Evolutionary conservation across 345 rosid genomes (phyloP).

Genomic region (Rhodomyrtus tomentosa): DNA sequence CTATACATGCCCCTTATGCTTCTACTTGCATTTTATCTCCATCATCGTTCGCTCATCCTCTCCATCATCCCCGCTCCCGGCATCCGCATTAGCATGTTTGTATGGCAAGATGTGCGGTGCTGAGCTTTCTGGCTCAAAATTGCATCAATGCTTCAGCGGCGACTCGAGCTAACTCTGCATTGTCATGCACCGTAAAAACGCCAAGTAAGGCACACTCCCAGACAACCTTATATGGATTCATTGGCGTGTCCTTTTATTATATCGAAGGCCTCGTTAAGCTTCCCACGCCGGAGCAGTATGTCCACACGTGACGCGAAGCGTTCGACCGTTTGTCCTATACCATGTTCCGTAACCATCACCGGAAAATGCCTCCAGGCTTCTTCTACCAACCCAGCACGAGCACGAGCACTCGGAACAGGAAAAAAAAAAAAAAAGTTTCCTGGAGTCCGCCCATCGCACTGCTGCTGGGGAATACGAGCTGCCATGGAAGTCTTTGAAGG

Average conservation of each 20-base stretch:
- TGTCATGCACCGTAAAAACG: constrained; percentile 48
- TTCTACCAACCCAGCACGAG: constrained; percentile 47
- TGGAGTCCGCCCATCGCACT: too few species aligned
- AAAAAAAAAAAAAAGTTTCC: constrained; percentile 21
- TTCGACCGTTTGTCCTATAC: constrained; percentile 44
- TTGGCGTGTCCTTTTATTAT: constrained; percentile 44
- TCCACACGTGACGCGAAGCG: constrained; percentile 55
- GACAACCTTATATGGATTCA: constrained; percentile 46
- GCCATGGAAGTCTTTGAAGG: too few species aligned
- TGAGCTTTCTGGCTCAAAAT: constrained; percentile 61
- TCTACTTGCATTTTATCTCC: constrained; percentile 36
- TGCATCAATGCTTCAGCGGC: constrained; percentile 58
- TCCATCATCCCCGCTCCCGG: constrained; percentile 56
- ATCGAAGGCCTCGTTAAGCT: constrained; percentile 44
- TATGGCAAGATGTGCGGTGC: constrained; percentile 49
- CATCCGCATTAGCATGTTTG: constrained; percentile 53
- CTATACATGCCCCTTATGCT: constrained; percentile 38
- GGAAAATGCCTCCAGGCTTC: constrained; percentile 38
- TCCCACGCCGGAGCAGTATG: constrained; percentile 39
- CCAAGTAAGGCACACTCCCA: constrained; percentile 69
- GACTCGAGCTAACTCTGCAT: constrained; percentile 34
- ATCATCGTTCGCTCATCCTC: constrained; percentile 32
- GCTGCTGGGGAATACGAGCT: too few species aligned
- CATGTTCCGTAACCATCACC: constrained; percentile 37
- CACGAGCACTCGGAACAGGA: constrained; percentile 55